Percentiles rank a stretch among this genome's conserved stretches.
Conservation (phyloP, 2,329 filamentous ascomycete genomes). For the Rhexocercosporidium sp. region DNA sequence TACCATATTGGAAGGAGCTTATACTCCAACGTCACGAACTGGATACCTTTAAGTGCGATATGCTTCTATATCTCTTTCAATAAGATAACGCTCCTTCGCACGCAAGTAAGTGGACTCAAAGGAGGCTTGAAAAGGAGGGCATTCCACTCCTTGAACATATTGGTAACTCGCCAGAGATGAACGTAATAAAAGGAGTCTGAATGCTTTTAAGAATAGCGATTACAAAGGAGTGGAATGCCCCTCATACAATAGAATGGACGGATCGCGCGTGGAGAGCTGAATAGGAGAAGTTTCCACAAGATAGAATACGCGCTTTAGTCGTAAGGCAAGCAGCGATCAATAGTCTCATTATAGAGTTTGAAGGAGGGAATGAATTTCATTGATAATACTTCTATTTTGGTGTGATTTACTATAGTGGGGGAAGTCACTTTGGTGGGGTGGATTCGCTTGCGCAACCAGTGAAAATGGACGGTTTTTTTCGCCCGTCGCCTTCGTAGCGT, state of each 20-base stretch:
- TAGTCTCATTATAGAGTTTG: slow-evolving; percentile 13
- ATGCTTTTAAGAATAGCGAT: slow-evolving; percentile 16
- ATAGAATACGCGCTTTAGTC: slow-evolving; percentile 14
- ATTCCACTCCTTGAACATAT: slow-evolving; percentile 15
- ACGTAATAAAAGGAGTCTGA: slow-evolving; percentile 14
- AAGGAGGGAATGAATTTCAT: slow-evolving; percentile 17
- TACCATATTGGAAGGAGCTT: slow-evolving; percentile 10
- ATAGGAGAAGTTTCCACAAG: not conserved
- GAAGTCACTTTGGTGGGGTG: not conserved
- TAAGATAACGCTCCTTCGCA: slow-evolving; percentile 16
- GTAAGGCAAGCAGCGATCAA: slow-evolving; percentile 1
- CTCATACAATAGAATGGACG: slow-evolving; percentile 16
- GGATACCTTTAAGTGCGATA: slow-evolving; percentile 9
- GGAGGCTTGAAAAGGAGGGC: not conserved
- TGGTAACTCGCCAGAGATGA: slow-evolving; percentile 14
- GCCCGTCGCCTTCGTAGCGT: slow-evolving; percentile 3
- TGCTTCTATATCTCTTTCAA: not conserved
- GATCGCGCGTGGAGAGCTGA: slow-evolving; percentile 4
- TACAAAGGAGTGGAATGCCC: too few relatives aligned
- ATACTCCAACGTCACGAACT: slow-evolving; percentile 4
- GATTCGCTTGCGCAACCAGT: not conserved
- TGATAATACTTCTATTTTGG: slow-evolving; percentile 12
- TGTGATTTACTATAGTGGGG: not conserved
- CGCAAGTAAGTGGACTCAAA: slow-evolving; percentile 4
- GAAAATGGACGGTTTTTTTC: too few relatives aligned